phyloP scores from a whole-genome alignment of 352 stramenopile genomes.

The Phytophthora meadii region DNA sequence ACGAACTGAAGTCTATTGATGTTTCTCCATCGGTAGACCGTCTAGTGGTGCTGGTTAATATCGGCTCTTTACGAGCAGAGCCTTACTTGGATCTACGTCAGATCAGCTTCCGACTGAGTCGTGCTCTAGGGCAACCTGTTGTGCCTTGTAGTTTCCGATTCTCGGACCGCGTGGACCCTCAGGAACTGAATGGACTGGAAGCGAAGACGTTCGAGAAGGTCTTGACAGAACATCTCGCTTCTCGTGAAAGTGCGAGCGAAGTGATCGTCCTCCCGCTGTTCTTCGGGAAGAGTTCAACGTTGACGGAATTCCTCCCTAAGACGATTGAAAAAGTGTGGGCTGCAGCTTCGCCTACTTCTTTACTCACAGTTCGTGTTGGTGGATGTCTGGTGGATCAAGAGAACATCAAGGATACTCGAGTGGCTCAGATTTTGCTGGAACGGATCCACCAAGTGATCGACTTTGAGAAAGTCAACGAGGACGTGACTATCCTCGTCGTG shows the following conservation, averaged over 20 bases:
- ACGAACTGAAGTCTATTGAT: conserved; percentile 6
- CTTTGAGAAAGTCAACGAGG: conserved; percentile 30
- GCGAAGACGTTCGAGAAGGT: conserved; percentile 77
- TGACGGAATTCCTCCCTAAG: conserved; percentile 79
- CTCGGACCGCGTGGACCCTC: conserved; percentile 69
- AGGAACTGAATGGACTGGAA: conserved; percentile 64
- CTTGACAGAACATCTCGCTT: conserved; percentile 50
- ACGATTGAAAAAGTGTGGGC: conserved; percentile 60
- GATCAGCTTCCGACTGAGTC: conserved; percentile 72
- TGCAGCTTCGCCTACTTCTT: conserved; percentile 9
- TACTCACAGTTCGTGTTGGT: conserved; percentile 50
- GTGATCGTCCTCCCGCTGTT: conserved; percentile 83
- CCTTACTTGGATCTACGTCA: conserved; percentile 79
- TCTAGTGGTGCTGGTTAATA: conserved; percentile 74
- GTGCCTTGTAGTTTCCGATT: conserved; percentile 83
- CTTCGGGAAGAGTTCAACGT: conserved; percentile 76
- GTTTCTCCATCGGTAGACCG: neutral
- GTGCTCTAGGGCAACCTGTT: conserved; percentile 55
- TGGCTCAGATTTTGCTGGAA: conserved; percentile 71
- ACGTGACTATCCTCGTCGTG: conserved; percentile 72
- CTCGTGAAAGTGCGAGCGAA: conserved; percentile 27
- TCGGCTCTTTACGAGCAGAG: conserved; percentile 74
- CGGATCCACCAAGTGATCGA: conserved; percentile 52
- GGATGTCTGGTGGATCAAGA: conserved; percentile 66
- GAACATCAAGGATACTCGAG: conserved; percentile 53